Conservation (phyloP, 2,329 filamentous ascomycete genomes). For the Xylaria sp. region DNA sequence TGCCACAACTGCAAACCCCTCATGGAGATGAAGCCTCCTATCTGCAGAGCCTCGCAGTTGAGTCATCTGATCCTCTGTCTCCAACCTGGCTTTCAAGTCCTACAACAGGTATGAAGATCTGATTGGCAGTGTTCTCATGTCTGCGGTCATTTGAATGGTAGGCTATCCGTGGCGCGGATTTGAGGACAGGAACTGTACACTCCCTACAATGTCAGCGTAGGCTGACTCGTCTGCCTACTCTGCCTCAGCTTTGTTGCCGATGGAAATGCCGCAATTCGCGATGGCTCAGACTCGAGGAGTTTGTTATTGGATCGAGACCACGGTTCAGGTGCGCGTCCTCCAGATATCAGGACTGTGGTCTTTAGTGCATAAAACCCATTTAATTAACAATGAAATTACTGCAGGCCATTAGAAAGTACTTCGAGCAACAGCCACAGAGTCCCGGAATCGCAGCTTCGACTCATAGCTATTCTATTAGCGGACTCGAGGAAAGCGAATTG, state of each 20-base stretch:
- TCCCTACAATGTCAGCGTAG: too few species aligned
- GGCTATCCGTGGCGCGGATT: too few species aligned
- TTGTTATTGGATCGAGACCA: conserved; percentile 7
- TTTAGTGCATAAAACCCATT: not conserved
- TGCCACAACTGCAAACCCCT: conserved; percentile 6
- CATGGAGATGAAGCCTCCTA: conserved; percentile 5
- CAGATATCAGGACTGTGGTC: not conserved
- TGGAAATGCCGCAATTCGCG: not conserved
- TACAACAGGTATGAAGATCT: not conserved
- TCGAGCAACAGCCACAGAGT: not conserved
- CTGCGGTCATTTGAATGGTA: not conserved
- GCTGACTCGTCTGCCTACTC: conserved; percentile 10
- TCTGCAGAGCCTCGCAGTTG: not conserved
- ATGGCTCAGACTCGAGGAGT: conserved; percentile 5
- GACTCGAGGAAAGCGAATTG: not conserved
- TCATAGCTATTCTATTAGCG: not conserved
- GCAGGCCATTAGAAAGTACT: too few species aligned
- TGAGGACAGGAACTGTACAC: too few species aligned
- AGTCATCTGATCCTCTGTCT: conserved; percentile 3
- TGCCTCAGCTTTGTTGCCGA: not conserved
- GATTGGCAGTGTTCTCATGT: not conserved
- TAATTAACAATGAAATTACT: too few species aligned
- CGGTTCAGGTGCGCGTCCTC: conserved; percentile 1
- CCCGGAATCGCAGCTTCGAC: not conserved
- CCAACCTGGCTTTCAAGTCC: not conserved